Conservation (phyloP, 2,329 filamentous ascomycete genomes). For the Xylariaceae sp. region DNA sequence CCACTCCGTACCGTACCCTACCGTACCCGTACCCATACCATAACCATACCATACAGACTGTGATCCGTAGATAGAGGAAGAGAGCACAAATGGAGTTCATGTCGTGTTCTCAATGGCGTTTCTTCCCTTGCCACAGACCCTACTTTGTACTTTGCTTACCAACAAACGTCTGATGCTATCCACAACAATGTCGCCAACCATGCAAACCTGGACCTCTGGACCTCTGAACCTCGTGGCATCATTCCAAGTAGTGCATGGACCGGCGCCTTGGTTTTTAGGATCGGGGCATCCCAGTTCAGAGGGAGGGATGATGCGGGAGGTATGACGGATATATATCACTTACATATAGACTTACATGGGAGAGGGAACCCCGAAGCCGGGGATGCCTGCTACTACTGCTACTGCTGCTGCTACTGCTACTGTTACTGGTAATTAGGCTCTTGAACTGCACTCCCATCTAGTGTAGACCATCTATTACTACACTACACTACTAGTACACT, state of each 20-base stretch:
- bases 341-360: too few relatives aligned
- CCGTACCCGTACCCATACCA: too few relatives aligned
- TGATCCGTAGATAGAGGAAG: background rate
- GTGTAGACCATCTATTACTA: too few relatives aligned
- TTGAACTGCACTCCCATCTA: too few relatives aligned
- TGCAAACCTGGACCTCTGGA: slow-evolving; percentile 2
- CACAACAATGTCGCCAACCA: background rate
- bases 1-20: too few relatives aligned
- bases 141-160: background rate
- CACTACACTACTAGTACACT: too few relatives aligned
- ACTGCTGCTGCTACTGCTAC: too few relatives aligned
- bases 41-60: background rate
- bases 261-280: background rate
- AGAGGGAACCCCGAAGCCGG: too few relatives aligned
- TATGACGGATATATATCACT: too few relatives aligned
- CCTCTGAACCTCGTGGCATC: background rate
- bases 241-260: background rate
- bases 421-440: too few relatives aligned
- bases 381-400: too few relatives aligned
- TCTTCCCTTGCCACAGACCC: background rate
- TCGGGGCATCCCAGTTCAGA: background rate
- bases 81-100: background rate
- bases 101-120: background rate
- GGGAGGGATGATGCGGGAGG: background rate
- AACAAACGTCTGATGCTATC: background rate